Conservation (phyloP, 2,329 filamentous ascomycete species). For the Colletotrichum melonis region DNA sequence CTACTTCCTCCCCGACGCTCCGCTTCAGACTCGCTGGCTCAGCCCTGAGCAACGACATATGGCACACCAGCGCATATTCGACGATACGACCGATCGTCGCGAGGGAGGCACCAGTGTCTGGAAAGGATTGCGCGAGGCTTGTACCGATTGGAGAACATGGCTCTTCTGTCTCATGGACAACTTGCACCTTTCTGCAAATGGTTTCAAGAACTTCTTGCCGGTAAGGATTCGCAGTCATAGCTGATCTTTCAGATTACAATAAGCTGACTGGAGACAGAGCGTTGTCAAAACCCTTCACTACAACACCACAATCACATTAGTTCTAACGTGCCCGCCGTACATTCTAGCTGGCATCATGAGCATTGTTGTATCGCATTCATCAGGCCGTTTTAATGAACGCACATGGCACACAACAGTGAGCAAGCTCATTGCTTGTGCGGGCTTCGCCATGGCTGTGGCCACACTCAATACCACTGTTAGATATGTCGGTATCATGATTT, state of each 20-base stretch:
- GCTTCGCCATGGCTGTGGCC: conserved; percentile 37
- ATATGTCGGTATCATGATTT: conserved; percentile 47
- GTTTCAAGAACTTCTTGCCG: conserved; percentile 51
- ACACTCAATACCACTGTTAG: conserved; percentile 36
- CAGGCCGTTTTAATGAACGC: conserved; percentile 58
- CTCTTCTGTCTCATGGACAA: conserved; percentile 63
- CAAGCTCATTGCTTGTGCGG: conserved; percentile 52
- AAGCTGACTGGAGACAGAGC: conserved; percentile 18
- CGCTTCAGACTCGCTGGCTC: conserved; percentile 50
- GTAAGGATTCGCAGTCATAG: neutral
- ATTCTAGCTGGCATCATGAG: conserved; percentile 51
- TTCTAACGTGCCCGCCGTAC: conserved; percentile 59
- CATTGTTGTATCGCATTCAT: conserved; percentile 51
- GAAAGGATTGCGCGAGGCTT: conserved; percentile 56
- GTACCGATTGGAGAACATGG: conserved; percentile 58
- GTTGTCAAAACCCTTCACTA: conserved; percentile 57
- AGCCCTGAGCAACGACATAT: conserved; percentile 54
- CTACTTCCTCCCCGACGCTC: conserved; percentile 52
- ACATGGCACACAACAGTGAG: conserved; percentile 59
- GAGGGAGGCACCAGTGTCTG: conserved; percentile 50
- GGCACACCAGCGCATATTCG: conserved; percentile 46
- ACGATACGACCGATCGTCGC: conserved; percentile 46
- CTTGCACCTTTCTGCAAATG: conserved; percentile 60
- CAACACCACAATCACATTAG: conserved; percentile 55
- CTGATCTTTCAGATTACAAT: neutral